Evolutionary conservation across 169 alveolate genomes (phyloP), one percentile per base, ranked within the genome.

Genomic region (Cystoisospora suis): DNA sequence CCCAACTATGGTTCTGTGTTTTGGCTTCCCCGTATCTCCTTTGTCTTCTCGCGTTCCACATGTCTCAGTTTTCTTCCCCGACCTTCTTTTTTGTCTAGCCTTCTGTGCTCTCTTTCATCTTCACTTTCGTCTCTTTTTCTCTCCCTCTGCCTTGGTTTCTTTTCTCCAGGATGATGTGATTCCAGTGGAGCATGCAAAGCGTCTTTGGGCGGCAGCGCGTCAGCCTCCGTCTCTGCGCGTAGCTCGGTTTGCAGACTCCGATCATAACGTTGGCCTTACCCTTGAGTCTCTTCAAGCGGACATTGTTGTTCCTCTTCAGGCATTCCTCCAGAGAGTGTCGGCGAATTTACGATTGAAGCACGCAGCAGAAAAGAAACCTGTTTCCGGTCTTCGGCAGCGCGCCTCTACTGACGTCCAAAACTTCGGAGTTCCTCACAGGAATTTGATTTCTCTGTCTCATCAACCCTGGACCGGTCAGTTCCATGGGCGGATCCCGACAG

Each of bases 101-200:
- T 53, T 12, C n/a, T 9, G 23, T 58, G 29, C 40, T 34, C 29
- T 58, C 72, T 58, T 58, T 58, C 72, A 53, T 53, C 61, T 20
- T 27, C 3, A 7, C 15, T 2, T 2, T 58, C 15, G 6, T 58
- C 72, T 4, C 15, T 58, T 34, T 58, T 58, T 29, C 6, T 29
- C 29, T 7, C 40, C 40, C 72, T 29, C 72, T 58, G 3, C 72
- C n/a, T 58, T 58, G 5, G 40, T 20, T 17, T 79, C n/a, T 17
- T 9, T 42, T 27, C 65, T n/a, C 23, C 87, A 79, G 87, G 87
- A 79, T 38, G 87, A 79, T 7, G 65, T 79, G 36, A 79, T 79
- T n/a, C 69, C 87, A 17, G 69, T 79, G 70, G 47, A 61, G 40
- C 87, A 79, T 38, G 23, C 87, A 6, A 40, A 46, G 61, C 87